Percentiles rank a stretch among this genome's conserved stretches.
phyloP scores from a whole-genome alignment of 2,329 filamentous ascomycete species.

The Grosmannia clavigera region DNA sequence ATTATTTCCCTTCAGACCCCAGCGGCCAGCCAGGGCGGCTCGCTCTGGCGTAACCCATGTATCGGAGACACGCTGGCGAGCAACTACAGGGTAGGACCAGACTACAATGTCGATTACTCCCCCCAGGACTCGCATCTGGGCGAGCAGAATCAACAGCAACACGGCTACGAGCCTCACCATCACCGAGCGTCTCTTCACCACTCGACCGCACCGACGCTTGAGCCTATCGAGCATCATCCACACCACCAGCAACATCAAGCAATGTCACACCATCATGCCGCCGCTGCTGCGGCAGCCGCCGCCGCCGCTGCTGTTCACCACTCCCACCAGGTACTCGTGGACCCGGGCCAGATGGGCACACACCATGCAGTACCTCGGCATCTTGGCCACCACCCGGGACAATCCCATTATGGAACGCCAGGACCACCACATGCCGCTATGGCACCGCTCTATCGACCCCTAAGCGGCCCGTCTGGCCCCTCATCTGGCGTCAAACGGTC shows the following conservation, averaged over 20 bases:
- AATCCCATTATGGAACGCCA: conserved; percentile 39
- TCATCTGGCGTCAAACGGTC: conserved; percentile 33
- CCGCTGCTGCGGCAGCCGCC: conserved; percentile 7
- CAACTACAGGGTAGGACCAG: conserved; percentile 57
- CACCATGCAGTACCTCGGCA: conserved; percentile 31
- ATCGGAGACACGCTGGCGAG: conserved; percentile 59
- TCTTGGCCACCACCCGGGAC: conserved; percentile 34
- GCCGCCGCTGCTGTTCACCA: conserved; percentile 22
- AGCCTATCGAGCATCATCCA: conserved; percentile 28
- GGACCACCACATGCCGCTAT: conserved; percentile 30
- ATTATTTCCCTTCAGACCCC: conserved; percentile 49
- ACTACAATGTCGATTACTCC: conserved; percentile 66
- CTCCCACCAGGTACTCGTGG: conserved; percentile 42
- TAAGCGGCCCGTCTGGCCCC: conserved; percentile 17
- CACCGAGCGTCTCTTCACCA: conserved; percentile 39
- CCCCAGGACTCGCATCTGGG: conserved; percentile 53
- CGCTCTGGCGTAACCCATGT: conserved; percentile 68
- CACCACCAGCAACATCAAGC: conserved; percentile 29
- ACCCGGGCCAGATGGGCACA: conserved; percentile 40
- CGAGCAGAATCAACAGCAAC: conserved; percentile 44
- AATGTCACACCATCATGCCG: conserved; percentile 32
- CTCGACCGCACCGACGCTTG: conserved; percentile 30
- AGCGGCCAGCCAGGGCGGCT: conserved; percentile 61
- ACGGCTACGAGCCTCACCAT: conserved; percentile 13
- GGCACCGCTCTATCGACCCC: conserved; percentile 38